phyloP scores from a whole-genome alignment of 2,329 filamentous ascomycete genomes.

The Diaporthe citri region DNA sequence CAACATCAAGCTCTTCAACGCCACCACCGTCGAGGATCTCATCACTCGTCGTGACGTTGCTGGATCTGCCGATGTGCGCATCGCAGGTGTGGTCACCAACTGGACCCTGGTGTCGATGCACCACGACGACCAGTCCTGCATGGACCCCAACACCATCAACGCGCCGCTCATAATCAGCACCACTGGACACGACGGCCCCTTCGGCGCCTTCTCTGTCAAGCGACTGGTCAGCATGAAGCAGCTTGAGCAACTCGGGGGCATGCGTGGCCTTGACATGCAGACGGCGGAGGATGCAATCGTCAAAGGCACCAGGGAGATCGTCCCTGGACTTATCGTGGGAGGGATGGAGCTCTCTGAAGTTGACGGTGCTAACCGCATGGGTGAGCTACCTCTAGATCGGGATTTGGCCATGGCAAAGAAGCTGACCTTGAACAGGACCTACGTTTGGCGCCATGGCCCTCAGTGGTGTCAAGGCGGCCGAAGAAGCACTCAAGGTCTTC shows the following conservation, averaged over 20 bases:
- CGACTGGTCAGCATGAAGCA: slow-evolving; percentile 89
- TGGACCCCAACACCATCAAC: slow-evolving; percentile 98
- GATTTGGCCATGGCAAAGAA: slow-evolving; percentile 83
- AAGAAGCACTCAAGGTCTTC: slow-evolving; percentile 84
- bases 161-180: slow-evolving; percentile 89
- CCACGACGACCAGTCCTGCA: slow-evolving; percentile 91
- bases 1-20: slow-evolving; percentile 97
- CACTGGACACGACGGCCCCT: slow-evolving; percentile 91
- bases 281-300: slow-evolving; percentile 92
- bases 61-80: slow-evolving; percentile 69
- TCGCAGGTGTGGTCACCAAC: slow-evolving; percentile 94
- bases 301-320: slow-evolving; percentile 88
- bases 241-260: slow-evolving; percentile 86
- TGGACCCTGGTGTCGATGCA: slow-evolving; percentile 93
- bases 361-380: slow-evolving; percentile 93
- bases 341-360: slow-evolving; percentile 95
- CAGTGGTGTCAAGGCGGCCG: slow-evolving; percentile 89
- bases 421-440: slow-evolving; percentile 59
- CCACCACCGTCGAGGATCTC: slow-evolving; percentile 90
- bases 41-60: slow-evolving; percentile 78
- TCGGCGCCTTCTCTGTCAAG: slow-evolving; percentile 93
- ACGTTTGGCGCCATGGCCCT: slow-evolving; percentile 93
- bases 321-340: slow-evolving; percentile 90
- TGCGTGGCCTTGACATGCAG: slow-evolving; percentile 95
- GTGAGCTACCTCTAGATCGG: slow-evolving; percentile 72